phyloP scores from a whole-genome alignment of 2,329 filamentous ascomycete genomes.

The Exophiala dermatitidis region DNA sequence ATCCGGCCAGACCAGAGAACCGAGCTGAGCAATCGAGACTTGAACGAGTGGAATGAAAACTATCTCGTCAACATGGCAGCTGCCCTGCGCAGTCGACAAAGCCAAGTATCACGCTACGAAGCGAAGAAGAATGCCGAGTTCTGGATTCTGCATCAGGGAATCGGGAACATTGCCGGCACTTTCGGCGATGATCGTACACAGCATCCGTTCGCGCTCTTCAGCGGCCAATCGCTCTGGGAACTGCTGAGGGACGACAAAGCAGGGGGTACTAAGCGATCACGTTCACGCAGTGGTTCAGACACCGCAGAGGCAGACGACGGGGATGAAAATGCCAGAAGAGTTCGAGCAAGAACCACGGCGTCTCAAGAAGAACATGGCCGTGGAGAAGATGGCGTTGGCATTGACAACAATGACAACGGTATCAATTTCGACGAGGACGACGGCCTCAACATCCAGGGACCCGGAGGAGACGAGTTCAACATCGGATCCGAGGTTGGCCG shows the following conservation, averaged over 20 bases:
- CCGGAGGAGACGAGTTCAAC: conserved; percentile 29
- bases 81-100: conserved; percentile 40
- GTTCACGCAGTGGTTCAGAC: conserved; percentile 30
- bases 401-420: conserved; percentile 18
- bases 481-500: conserved; percentile 56
- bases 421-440: conserved; percentile 29
- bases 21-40: conserved; percentile 50
- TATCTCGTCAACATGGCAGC: conserved; percentile 56
- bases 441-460: conserved; percentile 33
- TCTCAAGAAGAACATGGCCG: no score
- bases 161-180: conserved; percentile 48
- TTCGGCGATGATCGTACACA: conserved; percentile 36
- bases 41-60: conserved; percentile 51
- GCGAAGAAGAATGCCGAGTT: conserved; percentile 58
- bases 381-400: conserved; percentile 30
- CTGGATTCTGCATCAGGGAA: conserved; percentile 53
- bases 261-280: conserved; percentile 27
- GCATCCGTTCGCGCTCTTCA: conserved; percentile 53
- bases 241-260: conserved; percentile 37
- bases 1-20: conserved; percentile 45
- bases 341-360: conserved; percentile 33
- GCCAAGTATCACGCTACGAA: conserved; percentile 37
- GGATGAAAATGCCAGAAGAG: conserved; percentile 29
- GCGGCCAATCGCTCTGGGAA: conserved; percentile 49
- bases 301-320: conserved; percentile 27